phyloP scores from a whole-genome alignment of 257 asterid genomes.

The Solanum okadae region DNA sequence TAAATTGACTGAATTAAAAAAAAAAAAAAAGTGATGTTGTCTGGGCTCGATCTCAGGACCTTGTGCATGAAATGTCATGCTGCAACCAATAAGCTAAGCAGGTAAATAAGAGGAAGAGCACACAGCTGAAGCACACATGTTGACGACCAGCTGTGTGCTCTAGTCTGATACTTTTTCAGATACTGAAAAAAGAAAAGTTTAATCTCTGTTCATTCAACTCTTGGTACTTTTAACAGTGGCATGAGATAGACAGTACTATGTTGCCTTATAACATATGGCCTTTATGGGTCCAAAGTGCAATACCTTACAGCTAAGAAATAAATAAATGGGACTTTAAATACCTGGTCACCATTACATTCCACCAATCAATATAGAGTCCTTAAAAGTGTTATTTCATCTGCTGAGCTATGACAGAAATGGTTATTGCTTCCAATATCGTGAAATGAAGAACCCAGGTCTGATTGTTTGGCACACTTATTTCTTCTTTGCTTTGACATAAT shows the following conservation, averaged over 20 bases:
- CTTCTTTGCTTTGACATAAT: background rate
- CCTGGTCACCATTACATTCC: background rate
- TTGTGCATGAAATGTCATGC: no score
- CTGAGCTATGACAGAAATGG: background rate
- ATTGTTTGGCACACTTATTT: background rate
- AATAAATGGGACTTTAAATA: background rate
- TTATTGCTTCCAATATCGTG: background rate
- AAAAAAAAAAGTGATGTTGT: no score
- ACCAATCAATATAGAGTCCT: background rate
- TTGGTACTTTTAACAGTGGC: background rate
- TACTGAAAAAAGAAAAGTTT: background rate
- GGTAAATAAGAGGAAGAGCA: no score
- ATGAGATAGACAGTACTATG: background rate
- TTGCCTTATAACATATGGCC: background rate
- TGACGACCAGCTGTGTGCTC: no score
- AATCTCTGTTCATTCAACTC: background rate
- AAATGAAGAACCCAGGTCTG: background rate
- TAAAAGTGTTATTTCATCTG: background rate
- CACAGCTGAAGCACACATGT: no score
- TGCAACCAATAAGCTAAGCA: no score
- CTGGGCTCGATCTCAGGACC: no score
- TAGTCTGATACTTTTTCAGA: background rate
- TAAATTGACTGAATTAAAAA: no score
- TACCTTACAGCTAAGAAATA: background rate
- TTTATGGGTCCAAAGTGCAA: background rate